These are phyloP conservation scores for Wickerhamiella slavikovae DNA, from an alignment of 805 yeast species.

Conservation along the genomic window DNA sequence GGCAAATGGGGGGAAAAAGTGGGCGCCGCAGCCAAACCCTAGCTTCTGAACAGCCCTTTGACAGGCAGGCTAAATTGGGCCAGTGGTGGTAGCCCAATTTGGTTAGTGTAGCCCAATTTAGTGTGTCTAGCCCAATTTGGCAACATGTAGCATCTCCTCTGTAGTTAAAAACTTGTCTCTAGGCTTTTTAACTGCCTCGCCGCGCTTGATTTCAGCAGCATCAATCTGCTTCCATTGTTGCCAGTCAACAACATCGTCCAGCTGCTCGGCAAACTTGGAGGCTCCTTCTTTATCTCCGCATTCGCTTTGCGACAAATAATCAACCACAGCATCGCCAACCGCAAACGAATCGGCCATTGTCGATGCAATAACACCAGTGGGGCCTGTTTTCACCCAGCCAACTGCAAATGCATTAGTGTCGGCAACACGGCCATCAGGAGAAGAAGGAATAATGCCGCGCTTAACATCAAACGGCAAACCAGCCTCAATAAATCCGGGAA, in stretches of 20 bases:
- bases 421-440: conserved; percentile 6
- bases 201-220: conserved; percentile 28
- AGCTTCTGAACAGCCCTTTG: too few relatives aligned
- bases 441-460: conserved; percentile 18
- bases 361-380: conserved; percentile 76
- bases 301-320: neutral
- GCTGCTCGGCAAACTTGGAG: conserved; percentile 13
- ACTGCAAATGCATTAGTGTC: conserved; percentile 36
- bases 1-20: too few relatives aligned
- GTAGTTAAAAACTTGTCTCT: conserved; percentile 34
- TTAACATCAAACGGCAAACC: conserved; percentile 27
- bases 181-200: conserved; percentile 28
- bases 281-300: conserved; percentile 15
- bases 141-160: conserved; percentile 28
- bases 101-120: too few relatives aligned
- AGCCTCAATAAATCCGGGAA: conserved; percentile 34
- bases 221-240: conserved; percentile 44
- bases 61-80: too few relatives aligned
- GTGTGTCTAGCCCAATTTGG: too few relatives aligned
- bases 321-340: conserved; percentile 42
- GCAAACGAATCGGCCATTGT: conserved; percentile 72
- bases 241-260: conserved; percentile 30
- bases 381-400: conserved; percentile 84
- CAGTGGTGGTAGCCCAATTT: too few relatives aligned
- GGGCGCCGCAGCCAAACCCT: too few relatives aligned